These are phyloP conservation scores for Pisolithus microcarpus DNA, from an alignment of 768 basidiomycete species.

Conservation along the genomic window DNA sequence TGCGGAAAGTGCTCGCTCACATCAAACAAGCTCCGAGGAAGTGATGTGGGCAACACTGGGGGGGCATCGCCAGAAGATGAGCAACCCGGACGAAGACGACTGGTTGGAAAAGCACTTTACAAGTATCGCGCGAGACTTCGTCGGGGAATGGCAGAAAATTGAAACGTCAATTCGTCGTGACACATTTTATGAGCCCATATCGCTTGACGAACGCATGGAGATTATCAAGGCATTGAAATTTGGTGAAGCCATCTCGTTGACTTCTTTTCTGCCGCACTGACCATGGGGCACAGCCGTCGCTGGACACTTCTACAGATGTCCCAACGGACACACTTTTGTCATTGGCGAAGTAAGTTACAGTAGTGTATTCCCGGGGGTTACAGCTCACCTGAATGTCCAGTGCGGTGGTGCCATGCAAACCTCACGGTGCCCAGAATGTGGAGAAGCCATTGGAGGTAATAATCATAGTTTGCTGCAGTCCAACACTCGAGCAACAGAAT, in stretches of 20 bases:
- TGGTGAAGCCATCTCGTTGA: conserved; percentile 24
- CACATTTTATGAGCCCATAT: conserved; percentile 46
- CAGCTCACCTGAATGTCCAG: conserved; percentile 25
- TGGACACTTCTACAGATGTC: conserved; percentile 45
- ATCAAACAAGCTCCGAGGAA: conserved; percentile 1
- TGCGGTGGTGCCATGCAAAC: conserved; percentile 51
- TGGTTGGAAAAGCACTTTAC: conserved; percentile 44
- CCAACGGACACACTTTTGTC: conserved; percentile 56
- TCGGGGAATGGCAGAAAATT: conserved; percentile 42
- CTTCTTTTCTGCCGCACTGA: neutral
- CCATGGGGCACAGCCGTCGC: conserved; percentile 24
- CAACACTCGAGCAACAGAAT: conserved; percentile 42
- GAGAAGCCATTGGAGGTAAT: conserved; percentile 44
- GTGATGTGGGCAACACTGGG: conserved; percentile 2
- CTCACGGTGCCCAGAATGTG: conserved; percentile 52
- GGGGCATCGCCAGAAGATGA: conserved; percentile 20
- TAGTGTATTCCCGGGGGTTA: neutral
- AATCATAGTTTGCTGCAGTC: conserved; percentile 33
- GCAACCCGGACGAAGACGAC: conserved; percentile 10
- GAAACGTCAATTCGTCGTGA: conserved; percentile 32
- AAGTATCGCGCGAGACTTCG: conserved; percentile 29
- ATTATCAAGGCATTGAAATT: conserved; percentile 48
- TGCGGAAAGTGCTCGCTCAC: conserved; percentile 14
- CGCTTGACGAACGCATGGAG: conserved; percentile 43
- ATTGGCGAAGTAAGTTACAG: conserved; percentile 41